Evolutionary conservation across 192 early-diverging fungal species (phyloP).

Genomic region (Pilobolus umbonatus): DNA sequence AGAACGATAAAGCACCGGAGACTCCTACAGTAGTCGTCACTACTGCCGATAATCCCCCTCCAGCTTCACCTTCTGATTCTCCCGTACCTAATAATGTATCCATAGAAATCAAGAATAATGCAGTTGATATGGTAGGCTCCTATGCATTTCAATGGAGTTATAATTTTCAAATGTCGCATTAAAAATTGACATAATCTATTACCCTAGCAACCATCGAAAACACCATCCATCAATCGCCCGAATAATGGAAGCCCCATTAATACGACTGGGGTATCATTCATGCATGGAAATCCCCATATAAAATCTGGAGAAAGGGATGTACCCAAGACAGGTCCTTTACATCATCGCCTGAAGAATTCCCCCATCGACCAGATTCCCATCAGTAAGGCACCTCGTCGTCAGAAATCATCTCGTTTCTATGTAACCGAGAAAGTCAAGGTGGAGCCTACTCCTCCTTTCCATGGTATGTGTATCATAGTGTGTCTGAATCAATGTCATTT

Average conservation of each 20-base stretch:
- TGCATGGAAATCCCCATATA: slow-evolving; percentile 14
- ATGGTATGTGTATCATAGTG: slow-evolving; percentile 48
- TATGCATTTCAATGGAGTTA: not conserved
- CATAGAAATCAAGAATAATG: not conserved
- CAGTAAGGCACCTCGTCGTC: slow-evolving; percentile 74
- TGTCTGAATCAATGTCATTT: not conserved
- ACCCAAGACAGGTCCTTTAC: slow-evolving; percentile 31
- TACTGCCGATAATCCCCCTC: not conserved
- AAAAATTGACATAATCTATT: slow-evolving; percentile 8
- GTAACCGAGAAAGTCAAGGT: slow-evolving; percentile 75
- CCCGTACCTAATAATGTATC: not conserved
- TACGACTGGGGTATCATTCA: slow-evolving; percentile 18
- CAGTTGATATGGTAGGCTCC: not conserved
- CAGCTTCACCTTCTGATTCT: not conserved
- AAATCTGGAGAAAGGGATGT: slow-evolving; percentile 18
- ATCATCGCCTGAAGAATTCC: slow-evolving; percentile 45
- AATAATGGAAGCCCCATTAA: not conserved
- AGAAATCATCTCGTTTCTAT: slow-evolving; percentile 83
- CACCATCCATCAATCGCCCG: not conserved
- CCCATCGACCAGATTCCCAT: slow-evolving; percentile 70
- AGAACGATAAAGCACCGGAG: slow-evolving; percentile 9
- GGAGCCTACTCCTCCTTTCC: slow-evolving; percentile 68
- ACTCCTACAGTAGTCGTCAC: slow-evolving; percentile 1
- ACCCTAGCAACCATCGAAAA: slow-evolving; percentile 2
- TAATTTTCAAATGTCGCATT: too few relatives aligned